Conservation (phyloP, 495 filamentous ascomycete genomes). For the Cladorrhinum samala region DNA sequence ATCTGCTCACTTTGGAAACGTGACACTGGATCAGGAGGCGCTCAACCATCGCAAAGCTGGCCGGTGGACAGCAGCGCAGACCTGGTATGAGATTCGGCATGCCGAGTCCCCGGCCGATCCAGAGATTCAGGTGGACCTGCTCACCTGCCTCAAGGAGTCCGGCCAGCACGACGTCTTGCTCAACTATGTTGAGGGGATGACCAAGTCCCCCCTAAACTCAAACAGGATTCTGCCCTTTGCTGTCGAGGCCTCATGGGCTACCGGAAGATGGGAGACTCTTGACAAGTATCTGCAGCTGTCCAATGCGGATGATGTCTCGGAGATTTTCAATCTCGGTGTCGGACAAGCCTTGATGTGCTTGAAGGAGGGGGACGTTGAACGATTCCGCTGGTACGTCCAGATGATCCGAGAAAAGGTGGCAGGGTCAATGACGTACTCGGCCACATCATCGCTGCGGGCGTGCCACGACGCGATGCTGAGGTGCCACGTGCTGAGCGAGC, state of each 20-base stretch:
- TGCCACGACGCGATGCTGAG: constrained; percentile 77
- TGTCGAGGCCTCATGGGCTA: constrained; percentile 87
- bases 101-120: constrained; percentile 69
- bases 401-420: constrained; percentile 64
- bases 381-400: constrained; percentile 55
- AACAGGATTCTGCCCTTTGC: constrained; percentile 68
- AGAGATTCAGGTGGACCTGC: constrained; percentile 72
- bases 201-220: constrained; percentile 44
- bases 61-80: constrained; percentile 96
- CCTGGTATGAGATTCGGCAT: constrained; percentile 90
- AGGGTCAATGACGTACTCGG: constrained; percentile 62
- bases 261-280: constrained; percentile 69
- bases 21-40: constrained; percentile 87
- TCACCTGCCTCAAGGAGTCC: constrained; percentile 86
- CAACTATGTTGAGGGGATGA: constrained; percentile 74
- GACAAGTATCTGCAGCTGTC: constrained; percentile 57
- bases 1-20: constrained; percentile 70
- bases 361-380: constrained; percentile 43
- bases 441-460: constrained; percentile 69
- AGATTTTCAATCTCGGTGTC: constrained; percentile 78
- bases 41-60: constrained; percentile 87
- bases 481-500: constrained; percentile 78
- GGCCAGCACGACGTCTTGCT: constrained; percentile 85
- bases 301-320: constrained; percentile 44
- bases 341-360: constrained; percentile 66